Conservation (phyloP, 148 eudicot species). For the Vaccinium vitisidaea region DNA sequence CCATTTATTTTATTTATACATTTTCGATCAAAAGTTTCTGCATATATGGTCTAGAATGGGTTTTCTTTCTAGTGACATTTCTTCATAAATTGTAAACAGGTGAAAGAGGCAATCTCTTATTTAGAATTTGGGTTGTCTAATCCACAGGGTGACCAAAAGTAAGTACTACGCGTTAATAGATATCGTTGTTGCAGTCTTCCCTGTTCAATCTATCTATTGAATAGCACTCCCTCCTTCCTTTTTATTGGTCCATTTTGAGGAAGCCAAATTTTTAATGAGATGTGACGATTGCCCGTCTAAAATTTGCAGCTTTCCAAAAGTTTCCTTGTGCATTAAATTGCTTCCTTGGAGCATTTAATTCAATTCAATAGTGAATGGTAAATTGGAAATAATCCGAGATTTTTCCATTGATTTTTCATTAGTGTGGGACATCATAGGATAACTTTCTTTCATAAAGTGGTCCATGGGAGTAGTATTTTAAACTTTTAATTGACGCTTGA, state of each 20-base stretch:
- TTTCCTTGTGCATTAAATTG: not conserved
- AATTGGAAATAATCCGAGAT: not conserved
- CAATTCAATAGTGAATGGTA: not conserved
- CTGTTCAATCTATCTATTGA: not conserved
- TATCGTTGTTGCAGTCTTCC: not conserved
- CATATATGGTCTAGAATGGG: not conserved
- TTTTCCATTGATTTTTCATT: not conserved
- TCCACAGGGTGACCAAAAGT: conserved; percentile 54
- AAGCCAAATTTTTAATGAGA: not conserved
- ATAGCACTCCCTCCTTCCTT: not conserved
- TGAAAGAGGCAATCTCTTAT: conserved; percentile 62
- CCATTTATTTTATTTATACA: not conserved
- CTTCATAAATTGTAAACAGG: conserved; percentile 39
- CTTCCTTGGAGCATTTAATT: not conserved
- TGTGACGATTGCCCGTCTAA: not conserved
- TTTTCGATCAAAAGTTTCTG: not conserved
- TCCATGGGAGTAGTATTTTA: not conserved
- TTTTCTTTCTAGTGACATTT: not conserved
- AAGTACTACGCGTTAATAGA: conserved; percentile 24
- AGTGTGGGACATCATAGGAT: not conserved
- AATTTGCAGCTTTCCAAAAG: not conserved
- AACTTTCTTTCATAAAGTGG: not conserved
- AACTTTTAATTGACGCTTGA: not conserved
- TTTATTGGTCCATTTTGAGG: not conserved
- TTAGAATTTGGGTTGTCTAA: conserved; percentile 44